Conservation (phyloP, 345 rosid species). For the Alliaria petiolata region DNA sequence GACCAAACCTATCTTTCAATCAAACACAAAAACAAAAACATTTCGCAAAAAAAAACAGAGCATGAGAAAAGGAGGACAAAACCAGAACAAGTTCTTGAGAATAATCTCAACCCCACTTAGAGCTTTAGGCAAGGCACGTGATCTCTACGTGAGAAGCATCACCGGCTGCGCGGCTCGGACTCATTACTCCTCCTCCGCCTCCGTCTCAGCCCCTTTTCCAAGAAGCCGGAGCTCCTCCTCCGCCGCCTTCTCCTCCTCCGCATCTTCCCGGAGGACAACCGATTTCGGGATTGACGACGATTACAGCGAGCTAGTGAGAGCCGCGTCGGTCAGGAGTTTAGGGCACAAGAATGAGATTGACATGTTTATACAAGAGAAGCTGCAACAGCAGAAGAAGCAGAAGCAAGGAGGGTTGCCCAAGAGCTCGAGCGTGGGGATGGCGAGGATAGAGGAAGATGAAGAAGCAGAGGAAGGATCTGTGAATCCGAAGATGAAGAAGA, state of each 20-base stretch:
- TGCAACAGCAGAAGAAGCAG: constrained; percentile 9
- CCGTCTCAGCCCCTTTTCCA: constrained; percentile 33
- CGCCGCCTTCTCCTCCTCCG: constrained; percentile 30
- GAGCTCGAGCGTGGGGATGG: constrained; percentile 56
- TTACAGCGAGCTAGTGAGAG: constrained; percentile 58
- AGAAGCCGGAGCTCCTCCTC: constrained; percentile 57
- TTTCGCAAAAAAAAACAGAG: not conserved
- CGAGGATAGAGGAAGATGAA: constrained; percentile 52
- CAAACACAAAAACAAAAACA: constrained; percentile 5
- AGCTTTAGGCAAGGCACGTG: constrained; percentile 57
- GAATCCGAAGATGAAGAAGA: constrained; percentile 29
- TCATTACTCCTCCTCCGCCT: constrained; percentile 21
- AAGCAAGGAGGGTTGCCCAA: constrained; percentile 38
- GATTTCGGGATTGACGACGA: constrained; percentile 46
- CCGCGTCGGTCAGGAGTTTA: constrained; percentile 51
- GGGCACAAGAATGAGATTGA: constrained; percentile 56
- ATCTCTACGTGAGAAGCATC: constrained; percentile 64
- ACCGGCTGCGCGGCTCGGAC: constrained; percentile 39
- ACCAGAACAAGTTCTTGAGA: constrained; percentile 45
- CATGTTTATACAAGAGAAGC: constrained; percentile 37
- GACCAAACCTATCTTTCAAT: constrained; percentile 14
- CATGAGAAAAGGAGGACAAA: constrained; percentile 37
- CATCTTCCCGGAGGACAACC: constrained; percentile 20
- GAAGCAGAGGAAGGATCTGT: constrained; percentile 30
- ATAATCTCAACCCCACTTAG: constrained; percentile 43